phyloP scores from a whole-genome alignment of 2,329 filamentous ascomycete species.

The Colletotrichum graminicola region DNA sequence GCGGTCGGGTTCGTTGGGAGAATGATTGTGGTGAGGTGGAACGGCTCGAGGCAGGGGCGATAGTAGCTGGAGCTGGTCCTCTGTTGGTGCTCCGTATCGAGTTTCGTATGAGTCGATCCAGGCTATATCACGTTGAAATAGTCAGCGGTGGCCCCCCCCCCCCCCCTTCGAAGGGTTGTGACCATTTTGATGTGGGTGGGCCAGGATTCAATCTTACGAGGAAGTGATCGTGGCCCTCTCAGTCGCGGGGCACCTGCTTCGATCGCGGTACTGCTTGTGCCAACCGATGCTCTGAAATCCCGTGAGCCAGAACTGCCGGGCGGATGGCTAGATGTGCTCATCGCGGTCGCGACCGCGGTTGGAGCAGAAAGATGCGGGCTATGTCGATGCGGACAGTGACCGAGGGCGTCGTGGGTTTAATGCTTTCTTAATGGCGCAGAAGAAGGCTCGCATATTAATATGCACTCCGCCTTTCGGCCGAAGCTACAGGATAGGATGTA shows the following conservation, averaged over 20 bases:
- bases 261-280: conserved; percentile 42
- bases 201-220: conserved; percentile 45
- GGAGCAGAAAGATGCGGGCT: conserved; percentile 22
- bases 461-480: conserved; percentile 29
- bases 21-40: conserved; percentile 57
- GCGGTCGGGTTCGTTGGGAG: conserved; percentile 54
- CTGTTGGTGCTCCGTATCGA: conserved; percentile 53
- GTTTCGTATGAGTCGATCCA: conserved; percentile 65
- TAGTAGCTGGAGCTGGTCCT: conserved; percentile 56
- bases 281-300: conserved; percentile 40
- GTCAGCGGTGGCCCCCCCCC: conserved; percentile 35
- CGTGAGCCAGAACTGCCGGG: conserved; percentile 43
- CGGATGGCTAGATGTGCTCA: conserved; percentile 40
- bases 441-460: conserved; percentile 41
- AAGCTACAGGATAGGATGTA: conserved; percentile 15
- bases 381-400: conserved; percentile 21
- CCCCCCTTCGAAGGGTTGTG: not conserved
- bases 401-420: conserved; percentile 35
- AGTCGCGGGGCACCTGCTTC: conserved; percentile 38
- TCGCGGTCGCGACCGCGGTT: conserved; percentile 35
- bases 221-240: conserved; percentile 46
- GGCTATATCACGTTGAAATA: conserved; percentile 49
- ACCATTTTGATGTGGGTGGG: not conserved
- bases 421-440: conserved; percentile 31
- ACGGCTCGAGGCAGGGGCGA: conserved; percentile 55